phyloP scores from a whole-genome alignment of 176 grass and related monocot genomes.

The Carex cristatella region DNA sequence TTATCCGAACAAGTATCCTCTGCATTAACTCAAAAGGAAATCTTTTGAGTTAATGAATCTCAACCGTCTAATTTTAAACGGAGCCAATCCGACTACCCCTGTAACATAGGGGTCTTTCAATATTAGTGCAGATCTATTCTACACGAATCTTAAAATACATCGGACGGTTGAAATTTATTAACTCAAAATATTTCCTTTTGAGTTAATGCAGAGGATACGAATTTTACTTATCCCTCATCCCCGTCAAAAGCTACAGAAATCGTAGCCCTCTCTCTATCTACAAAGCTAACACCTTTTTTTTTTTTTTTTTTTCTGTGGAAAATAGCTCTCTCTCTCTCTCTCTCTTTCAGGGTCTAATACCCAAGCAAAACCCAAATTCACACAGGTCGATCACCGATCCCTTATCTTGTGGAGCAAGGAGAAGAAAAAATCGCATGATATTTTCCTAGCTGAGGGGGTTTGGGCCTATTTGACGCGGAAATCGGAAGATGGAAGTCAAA shows the following conservation, averaged over 20 bases:
- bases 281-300: not conserved
- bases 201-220: too few species aligned
- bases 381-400: not conserved
- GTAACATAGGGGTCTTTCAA: too few species aligned
- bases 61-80: too few species aligned
- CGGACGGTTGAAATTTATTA: too few species aligned
- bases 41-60: too few species aligned
- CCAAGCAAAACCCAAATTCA: not conserved
- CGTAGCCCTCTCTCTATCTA: not conserved
- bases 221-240: not conserved
- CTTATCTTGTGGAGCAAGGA: too few species aligned
- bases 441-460: not conserved
- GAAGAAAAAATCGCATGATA: not conserved
- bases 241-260: not conserved
- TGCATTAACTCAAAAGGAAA: too few species aligned
- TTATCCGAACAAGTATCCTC: too few species aligned
- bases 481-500: conserved; percentile 15
- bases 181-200: too few species aligned
- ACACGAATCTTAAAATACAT: too few species aligned
- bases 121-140: too few species aligned
- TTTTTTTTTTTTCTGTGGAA: not conserved
- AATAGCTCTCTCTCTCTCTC: not conserved
- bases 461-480: not conserved
- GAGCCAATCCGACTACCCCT: too few species aligned
- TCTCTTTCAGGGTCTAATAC: not conserved